These are phyloP conservation scores for Mycena crocata DNA, from an alignment of 768 basidiomycete genomes.

Conservation along the genomic window DNA sequence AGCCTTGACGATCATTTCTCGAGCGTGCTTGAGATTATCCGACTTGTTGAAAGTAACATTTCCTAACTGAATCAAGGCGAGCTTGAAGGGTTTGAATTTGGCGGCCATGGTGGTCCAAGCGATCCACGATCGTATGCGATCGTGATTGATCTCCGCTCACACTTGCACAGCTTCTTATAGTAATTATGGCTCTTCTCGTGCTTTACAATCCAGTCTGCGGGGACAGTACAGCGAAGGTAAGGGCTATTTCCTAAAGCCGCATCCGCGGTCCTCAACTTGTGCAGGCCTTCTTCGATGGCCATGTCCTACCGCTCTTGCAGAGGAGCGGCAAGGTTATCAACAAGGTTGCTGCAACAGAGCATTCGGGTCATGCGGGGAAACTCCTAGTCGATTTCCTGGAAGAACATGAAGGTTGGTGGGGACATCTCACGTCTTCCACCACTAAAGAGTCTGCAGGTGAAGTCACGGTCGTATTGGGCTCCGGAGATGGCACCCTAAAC, in stretches of 20 bases:
- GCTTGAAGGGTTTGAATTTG: constrained; percentile 76
- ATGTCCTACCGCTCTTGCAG: constrained; percentile 74
- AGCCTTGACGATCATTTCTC: constrained; percentile 82
- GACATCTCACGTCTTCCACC: neutral
- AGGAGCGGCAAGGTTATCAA: constrained; percentile 53
- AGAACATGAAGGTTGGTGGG: constrained; percentile 37
- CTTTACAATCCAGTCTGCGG: constrained; percentile 86
- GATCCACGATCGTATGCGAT: neutral
- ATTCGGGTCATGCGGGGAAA: constrained; percentile 65
- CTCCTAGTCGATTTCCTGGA: constrained; percentile 56
- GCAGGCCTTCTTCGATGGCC: constrained; percentile 62
- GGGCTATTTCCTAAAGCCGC: too few relatives aligned
- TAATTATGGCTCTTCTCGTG: constrained; percentile 62
- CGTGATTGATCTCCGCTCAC: neutral
- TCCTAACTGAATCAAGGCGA: constrained; percentile 94
- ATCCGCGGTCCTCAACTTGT: neutral
- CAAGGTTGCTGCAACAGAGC: constrained; percentile 59
- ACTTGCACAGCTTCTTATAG: neutral
- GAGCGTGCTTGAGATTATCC: constrained; percentile 85
- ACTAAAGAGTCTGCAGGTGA: constrained; percentile 29
- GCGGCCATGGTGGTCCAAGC: neutral
- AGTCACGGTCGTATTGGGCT: constrained; percentile 69
- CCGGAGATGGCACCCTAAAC: constrained; percentile 94
- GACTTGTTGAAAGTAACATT: constrained; percentile 75
- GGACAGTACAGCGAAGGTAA: constrained; percentile 59